Evolutionary conservation across 1,139 yeast genomes (phyloP), one percentile per base, ranked within the genome.

Genomic region (Pichia inconspicua): DNA sequence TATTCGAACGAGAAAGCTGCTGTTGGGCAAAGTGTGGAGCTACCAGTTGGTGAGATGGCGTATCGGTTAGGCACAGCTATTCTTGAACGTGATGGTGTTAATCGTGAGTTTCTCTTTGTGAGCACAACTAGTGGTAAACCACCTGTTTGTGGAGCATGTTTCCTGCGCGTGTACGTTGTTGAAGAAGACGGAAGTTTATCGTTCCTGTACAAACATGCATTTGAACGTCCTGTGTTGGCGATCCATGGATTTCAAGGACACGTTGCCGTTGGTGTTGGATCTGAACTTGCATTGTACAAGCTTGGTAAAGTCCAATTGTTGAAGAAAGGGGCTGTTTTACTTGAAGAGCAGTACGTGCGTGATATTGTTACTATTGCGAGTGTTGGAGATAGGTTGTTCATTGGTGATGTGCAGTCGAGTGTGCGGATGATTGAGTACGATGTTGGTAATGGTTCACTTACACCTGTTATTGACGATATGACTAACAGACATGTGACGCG

Each of bases 231-330:
- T 0, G 80, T 83, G 0, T 56, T 72, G 31, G 72, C 84, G 0
- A 58, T 90, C 61, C 55, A 66, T 1, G 67, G 70, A 15, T 89
- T 85, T 63, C 76, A 80, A 40, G 86, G 84, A 0, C 72, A 73
- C 53, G 62, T 89, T 1, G 64, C 89, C 2, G 83, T 77, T 0
- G 94, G 87, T 0, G 59, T 77, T 48, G 75, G 74, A 0, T 72
- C 74, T 44, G 64, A 66, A 32, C 57, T 92, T 31, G 68, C 88
- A 22, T 58, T 87, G 8, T 89, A 76, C 61, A 94, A 83, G 38
- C 55, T 89, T 36, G 98, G 98, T 1, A 74, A 74, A 56, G 84
- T 82, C 54, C 97, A 89, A 60, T 68, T 92, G 38, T 71, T 92
- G 47, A 74, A 84, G 47, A 87, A 87, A 60, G 71, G 83, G 0